A percentile compares a stretch with the other conserved stretches of the same genome.
Evolutionary conservation across 2,329 filamentous ascomycete species (phyloP).

Genomic region (Hansfordia pulvinata): DNA sequence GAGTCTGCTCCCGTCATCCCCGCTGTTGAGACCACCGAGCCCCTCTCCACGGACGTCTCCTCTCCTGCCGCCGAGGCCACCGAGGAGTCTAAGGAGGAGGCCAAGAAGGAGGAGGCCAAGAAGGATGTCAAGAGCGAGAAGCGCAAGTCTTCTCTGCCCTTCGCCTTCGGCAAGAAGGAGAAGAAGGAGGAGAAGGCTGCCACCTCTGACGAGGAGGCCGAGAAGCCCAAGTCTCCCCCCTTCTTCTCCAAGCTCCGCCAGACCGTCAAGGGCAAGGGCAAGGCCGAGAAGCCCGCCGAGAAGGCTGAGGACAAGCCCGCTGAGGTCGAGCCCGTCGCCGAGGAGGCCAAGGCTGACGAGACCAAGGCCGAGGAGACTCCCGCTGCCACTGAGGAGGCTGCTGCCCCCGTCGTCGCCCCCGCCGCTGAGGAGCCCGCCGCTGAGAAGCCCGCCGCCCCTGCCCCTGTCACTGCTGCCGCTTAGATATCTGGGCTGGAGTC

Average conservation of each 20-base stretch:
- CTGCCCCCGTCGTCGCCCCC: slow-evolving; percentile 6
- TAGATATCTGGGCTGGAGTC: slow-evolving; percentile 8
- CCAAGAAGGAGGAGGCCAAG: slow-evolving; percentile 37
- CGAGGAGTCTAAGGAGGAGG: slow-evolving; percentile 31
- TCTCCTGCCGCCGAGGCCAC: slow-evolving; percentile 30
- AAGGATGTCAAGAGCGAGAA: slow-evolving; percentile 59
- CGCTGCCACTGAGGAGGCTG: slow-evolving; percentile 1
- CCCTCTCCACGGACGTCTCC: slow-evolving; percentile 39
- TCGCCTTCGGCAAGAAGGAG: slow-evolving; percentile 71
- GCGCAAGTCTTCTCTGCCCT: slow-evolving; percentile 66
- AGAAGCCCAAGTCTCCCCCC: slow-evolving; percentile 39
- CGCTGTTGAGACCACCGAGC: slow-evolving; percentile 41
- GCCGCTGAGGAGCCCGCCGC: slow-evolving; percentile 4
- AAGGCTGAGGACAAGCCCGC: slow-evolving; percentile 13
- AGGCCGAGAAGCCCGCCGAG: slow-evolving; percentile 11
- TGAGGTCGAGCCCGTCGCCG: slow-evolving; percentile 5
- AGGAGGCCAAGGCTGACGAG: slow-evolving; percentile 11
- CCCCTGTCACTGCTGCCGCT: slow-evolving; percentile 15
- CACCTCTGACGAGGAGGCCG: slow-evolving; percentile 46
- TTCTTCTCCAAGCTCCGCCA: slow-evolving; percentile 43
- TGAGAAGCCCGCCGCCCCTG: slow-evolving; percentile 4
- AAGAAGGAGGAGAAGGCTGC: slow-evolving; percentile 58
- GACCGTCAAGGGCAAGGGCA: slow-evolving; percentile 19
- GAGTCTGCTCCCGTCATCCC: slow-evolving; percentile 46
- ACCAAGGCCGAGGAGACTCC: slow-evolving; percentile 8